phyloP scores from a whole-genome alignment of 2,329 filamentous ascomycete species.

The Zasmidium angulare region DNA sequence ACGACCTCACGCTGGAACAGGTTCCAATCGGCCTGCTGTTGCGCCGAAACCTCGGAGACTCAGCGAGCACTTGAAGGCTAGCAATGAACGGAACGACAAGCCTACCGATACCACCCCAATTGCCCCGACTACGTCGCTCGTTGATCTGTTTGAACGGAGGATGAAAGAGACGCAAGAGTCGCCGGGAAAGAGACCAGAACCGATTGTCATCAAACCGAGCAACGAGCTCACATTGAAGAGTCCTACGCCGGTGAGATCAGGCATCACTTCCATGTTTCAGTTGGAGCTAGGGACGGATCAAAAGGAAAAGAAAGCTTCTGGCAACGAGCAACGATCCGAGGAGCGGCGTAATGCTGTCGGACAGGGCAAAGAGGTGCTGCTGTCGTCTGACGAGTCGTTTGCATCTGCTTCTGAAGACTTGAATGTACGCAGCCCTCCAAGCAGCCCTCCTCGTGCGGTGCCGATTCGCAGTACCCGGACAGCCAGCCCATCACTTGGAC shows the following conservation, averaged over 20 bases:
- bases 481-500: slow-evolving; percentile 15
- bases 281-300: slow-evolving; percentile 24
- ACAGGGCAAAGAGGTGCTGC: not conserved
- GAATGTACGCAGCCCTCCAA: slow-evolving; percentile 9
- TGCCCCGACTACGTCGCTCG: slow-evolving; percentile 61
- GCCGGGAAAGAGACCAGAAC: slow-evolving; percentile 16
- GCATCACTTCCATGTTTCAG: slow-evolving; percentile 34
- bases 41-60: slow-evolving; percentile 32
- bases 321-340: not conserved
- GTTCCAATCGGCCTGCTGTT: slow-evolving; percentile 21
- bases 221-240: slow-evolving; percentile 39
- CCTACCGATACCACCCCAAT: slow-evolving; percentile 26
- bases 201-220: slow-evolving; percentile 26
- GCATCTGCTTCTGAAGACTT: slow-evolving; percentile 23
- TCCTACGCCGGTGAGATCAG: slow-evolving; percentile 41
- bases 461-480: not conserved
- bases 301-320: slow-evolving; percentile 8
- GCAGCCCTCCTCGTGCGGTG: slow-evolving; percentile 10
- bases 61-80: slow-evolving; percentile 17
- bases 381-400: slow-evolving; percentile 24
- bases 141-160: slow-evolving; percentile 67
- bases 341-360: slow-evolving; percentile 1
- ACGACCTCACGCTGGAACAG: slow-evolving; percentile 10
- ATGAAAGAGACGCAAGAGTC: slow-evolving; percentile 18
- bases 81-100: slow-evolving; percentile 9